Evolutionary conservation across 805 yeast genomes (phyloP), one percentile per base, ranked within the genome.

Genomic region (Candida maesae): DNA sequence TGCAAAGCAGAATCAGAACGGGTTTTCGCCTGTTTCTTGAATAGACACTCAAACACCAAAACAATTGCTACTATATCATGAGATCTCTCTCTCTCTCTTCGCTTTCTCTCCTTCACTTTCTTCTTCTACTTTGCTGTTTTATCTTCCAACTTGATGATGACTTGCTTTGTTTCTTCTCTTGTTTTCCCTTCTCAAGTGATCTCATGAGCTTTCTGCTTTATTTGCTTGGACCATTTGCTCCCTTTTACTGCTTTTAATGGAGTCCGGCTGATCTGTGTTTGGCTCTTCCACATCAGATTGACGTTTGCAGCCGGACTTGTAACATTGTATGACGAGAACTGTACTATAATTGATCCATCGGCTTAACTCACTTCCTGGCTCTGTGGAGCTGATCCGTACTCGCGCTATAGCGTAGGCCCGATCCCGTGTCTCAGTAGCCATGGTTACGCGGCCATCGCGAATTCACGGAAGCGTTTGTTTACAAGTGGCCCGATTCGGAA

Each of bases 291-390:
- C 12, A 10, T 13, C 28, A 25, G 28, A 25, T 25, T 25, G 6
- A 25, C 28, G 28, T 12, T 10, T 25, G 28, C n/a, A 25, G 6
- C 28, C 28, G 28, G 28, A n/a, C 24, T 25, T n/a, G 38, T 31
- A 37, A 31, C 36, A 37, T 25, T n/a, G 38, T 31, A 37, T 37
- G 41, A 37, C 29, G 36, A 19, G 35, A 38, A 31, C 32, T 38
- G 41, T 38, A 38, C 36, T 38, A 38, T 38, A 23, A 38, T n/a
- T n/a, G 31, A 31, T 33, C 27, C 36, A 9, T 21, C 32, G 36
- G 33, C 36, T 19, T 33, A n/a, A n/a, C n/a, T n/a, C n/a, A n/a
- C n/a, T n/a, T n/a, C n/a, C n/a, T n/a, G n/a, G n/a, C n/a, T n/a
- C n/a, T n/a, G n/a, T n/a, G n/a, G n/a, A n/a, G n/a, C n/a, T n/a